Percentiles rank a stretch among this genome's conserved stretches.
These are phyloP conservation scores for Juglanconis juglandina DNA, from an alignment of 2,329 filamentous ascomycete genomes.

Conservation along the genomic window DNA sequence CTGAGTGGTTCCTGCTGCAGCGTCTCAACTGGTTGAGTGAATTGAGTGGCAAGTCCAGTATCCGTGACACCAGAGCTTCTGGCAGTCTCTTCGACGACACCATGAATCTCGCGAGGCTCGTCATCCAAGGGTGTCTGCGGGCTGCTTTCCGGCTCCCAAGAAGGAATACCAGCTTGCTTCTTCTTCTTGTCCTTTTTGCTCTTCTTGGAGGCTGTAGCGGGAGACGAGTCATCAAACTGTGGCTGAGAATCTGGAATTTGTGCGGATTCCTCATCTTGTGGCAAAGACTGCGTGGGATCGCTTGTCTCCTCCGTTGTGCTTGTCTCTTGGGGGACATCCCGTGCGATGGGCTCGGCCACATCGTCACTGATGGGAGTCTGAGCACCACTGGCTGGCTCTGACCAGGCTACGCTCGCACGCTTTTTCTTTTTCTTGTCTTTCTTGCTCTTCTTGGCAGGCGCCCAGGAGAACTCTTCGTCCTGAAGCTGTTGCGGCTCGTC, in stretches of 20 bases:
- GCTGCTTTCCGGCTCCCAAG: constrained; percentile 12
- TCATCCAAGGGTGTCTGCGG: constrained; percentile 8
- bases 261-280: not conserved
- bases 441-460: constrained; percentile 28
- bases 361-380: constrained; percentile 7
- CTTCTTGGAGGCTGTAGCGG: constrained; percentile 26
- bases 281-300: not conserved
- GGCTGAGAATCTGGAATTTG: not conserved
- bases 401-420: constrained; percentile 20
- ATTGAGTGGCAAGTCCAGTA: not conserved
- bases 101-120: constrained; percentile 2
- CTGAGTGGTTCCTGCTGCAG: not conserved
- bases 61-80: not conserved
- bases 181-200: constrained; percentile 34
- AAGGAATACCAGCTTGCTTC: constrained; percentile 22
- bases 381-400: constrained; percentile 15
- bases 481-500: constrained; percentile 8
- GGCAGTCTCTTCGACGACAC: not conserved
- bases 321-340: not conserved
- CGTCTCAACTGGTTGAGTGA: not conserved
- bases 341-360: constrained; percentile 10
- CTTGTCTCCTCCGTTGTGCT: not conserved
- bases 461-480: constrained; percentile 24
- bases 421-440: constrained; percentile 35
- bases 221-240: constrained; percentile 23